Evolutionary conservation across 352 stramenopile genomes (phyloP), one percentile per base, ranked within the genome.

Genomic region (Halophytophthora batemanensis): DNA sequence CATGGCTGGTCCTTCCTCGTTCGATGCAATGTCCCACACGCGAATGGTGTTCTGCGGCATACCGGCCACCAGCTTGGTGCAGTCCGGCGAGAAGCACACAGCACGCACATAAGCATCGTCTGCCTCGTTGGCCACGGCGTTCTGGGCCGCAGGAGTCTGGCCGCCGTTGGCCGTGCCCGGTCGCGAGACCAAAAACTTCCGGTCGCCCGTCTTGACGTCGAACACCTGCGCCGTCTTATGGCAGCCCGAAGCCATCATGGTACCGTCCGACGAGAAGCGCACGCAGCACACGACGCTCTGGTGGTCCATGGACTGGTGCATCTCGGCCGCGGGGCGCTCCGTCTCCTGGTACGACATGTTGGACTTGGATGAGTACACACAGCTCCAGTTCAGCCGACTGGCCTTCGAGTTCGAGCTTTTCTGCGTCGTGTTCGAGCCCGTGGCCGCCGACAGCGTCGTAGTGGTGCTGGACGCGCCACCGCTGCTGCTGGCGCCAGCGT

Each of bases 1-100:
- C 73, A 94, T 86, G 12, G 79, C 64, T 13, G 76, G 78, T 18
- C 75, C 81, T 77, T 94, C 83, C 45, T 94, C 82, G 53, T 94
- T 90, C 35, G 83, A 78, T 7, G 74, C 83, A 57, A 94, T 94
- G 53, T 94, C 83, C 83, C 83, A 94, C 36, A 90, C 77, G 18
- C 82, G 79, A 47, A 94, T 94, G 7, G 83, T 94, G 61, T 92
- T 92, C 56, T 92, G 83, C 22, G 81, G 83, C 83, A 94, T 94
- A 35, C 83, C 83, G n/a, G 83, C 83, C 21, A 92, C 77, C 1
- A 94, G 61, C 68, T 94, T 92, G 6, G 78, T 85, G 50, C 79
- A 88, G 50, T 92, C 83, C 0, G 81, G 83, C 42, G 83, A 94
- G 48, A 94, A 94, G 44, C 81, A 90, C 28, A 94, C 83, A 8